Conservation (phyloP, 2,329 filamentous ascomycete species). For the Alternaria alternata region DNA sequence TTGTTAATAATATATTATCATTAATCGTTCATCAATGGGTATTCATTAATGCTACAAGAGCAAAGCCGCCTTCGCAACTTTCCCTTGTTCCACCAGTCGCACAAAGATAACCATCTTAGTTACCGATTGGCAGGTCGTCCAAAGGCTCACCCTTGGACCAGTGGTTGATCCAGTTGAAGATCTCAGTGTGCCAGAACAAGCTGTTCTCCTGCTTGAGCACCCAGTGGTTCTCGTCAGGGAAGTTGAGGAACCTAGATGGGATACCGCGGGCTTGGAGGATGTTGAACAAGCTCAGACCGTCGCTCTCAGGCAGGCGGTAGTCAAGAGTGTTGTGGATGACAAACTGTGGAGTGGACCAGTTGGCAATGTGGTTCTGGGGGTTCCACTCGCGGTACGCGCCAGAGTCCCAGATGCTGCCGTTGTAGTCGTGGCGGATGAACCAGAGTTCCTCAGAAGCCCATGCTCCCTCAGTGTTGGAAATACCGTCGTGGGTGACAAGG, state of each 20-base stretch:
- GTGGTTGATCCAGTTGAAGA: constrained; percentile 53
- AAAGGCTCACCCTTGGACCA: constrained; percentile 43
- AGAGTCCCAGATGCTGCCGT: constrained; percentile 45
- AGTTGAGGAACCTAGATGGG: constrained; percentile 79
- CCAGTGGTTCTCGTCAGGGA: constrained; percentile 82
- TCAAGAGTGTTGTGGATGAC: constrained; percentile 91
- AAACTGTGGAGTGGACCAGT: constrained; percentile 88
- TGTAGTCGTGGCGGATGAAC: constrained; percentile 59
- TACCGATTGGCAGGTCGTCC: constrained; percentile 40
- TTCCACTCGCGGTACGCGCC: constrained; percentile 65
- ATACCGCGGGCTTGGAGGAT: constrained; percentile 79
- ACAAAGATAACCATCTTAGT: constrained; percentile 21
- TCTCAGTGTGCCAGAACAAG: constrained; percentile 81
- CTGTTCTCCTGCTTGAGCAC: constrained; percentile 91
- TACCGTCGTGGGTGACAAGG: constrained; percentile 86
- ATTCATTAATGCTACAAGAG: neutral
- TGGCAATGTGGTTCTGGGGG: constrained; percentile 63
- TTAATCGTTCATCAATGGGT: constrained; percentile 11
- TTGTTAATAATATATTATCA: constrained; percentile 3
- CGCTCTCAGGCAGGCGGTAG: constrained; percentile 84
- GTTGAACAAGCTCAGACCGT: constrained; percentile 86
- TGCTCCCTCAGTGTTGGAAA: constrained; percentile 67
- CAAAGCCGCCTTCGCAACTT: neutral
- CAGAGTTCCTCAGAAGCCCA: constrained; percentile 60
- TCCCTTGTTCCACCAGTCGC: neutral